phyloP scores from a whole-genome alignment of 2,329 filamentous ascomycete genomes.

The Pseudocercospora fijiensis region DNA sequence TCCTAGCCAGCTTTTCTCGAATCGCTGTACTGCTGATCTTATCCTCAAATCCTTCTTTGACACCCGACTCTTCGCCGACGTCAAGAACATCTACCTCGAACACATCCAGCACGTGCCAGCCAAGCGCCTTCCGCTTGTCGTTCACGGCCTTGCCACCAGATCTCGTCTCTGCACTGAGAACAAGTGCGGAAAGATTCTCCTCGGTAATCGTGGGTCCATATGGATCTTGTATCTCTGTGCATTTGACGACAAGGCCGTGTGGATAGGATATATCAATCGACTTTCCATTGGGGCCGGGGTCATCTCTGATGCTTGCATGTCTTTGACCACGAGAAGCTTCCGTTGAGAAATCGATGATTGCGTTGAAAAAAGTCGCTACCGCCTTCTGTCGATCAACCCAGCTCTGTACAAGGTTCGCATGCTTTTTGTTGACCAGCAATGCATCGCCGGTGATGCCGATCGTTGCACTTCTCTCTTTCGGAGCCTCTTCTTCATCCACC shows the following conservation, averaged over 20 bases:
- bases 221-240: constrained; percentile 80
- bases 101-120: constrained; percentile 72
- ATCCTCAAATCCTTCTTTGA: constrained; percentile 63
- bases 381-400: constrained; percentile 73
- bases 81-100: constrained; percentile 91
- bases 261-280: constrained; percentile 60
- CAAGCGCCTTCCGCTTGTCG: constrained; percentile 70
- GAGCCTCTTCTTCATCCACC: constrained; percentile 47
- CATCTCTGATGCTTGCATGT: constrained; percentile 44
- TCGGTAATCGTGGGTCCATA: constrained; percentile 90
- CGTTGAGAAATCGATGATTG: constrained; percentile 60
- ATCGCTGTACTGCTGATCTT: constrained; percentile 95
- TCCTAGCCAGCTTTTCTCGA: constrained; percentile 35
- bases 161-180: constrained; percentile 85
- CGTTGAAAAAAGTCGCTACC: constrained; percentile 68
- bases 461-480: constrained; percentile 58
- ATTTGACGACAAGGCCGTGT: constrained; percentile 66
- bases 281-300: constrained; percentile 51
- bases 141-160: constrained; percentile 84
- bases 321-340: constrained; percentile 32
- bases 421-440: constrained; percentile 85
- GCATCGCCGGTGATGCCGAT: constrained; percentile 88
- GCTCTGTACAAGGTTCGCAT: constrained; percentile 72
- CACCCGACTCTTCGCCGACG: constrained; percentile 49
- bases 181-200: constrained; percentile 72